A percentile compares a stretch with the other conserved stretches of the same genome.
Conservation (phyloP, 1,284 basidiomycete species). For the Puccinia brachypodii region DNA sequence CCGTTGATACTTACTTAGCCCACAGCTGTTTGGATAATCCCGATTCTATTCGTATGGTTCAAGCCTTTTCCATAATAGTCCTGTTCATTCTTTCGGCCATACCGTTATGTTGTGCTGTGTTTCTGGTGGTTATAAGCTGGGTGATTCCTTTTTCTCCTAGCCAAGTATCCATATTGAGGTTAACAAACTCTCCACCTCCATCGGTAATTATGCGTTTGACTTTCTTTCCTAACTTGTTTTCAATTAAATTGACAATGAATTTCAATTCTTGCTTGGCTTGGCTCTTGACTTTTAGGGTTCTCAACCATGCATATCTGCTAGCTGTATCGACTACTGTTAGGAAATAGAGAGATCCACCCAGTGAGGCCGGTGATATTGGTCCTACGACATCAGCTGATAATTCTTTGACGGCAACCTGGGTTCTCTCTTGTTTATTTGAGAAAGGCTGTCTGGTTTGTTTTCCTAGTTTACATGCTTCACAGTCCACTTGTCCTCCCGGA, state of each 20-base stretch:
- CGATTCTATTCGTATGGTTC: background rate
- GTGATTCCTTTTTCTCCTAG: slow-evolving; percentile 11
- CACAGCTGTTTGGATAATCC: background rate
- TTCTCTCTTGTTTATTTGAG: background rate
- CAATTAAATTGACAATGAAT: background rate
- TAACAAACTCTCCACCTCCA: slow-evolving; percentile 33
- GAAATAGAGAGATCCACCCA: background rate
- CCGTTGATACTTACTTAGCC: slow-evolving; percentile 21
- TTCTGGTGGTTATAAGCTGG: slow-evolving; percentile 13
- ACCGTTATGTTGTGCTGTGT: slow-evolving; percentile 40
- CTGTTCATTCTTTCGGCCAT: slow-evolving; percentile 21
- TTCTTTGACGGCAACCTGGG: background rate
- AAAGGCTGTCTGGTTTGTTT: slow-evolving; percentile 26
- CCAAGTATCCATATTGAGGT: slow-evolving; percentile 10
- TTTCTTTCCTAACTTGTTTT: background rate
- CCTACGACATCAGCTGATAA: slow-evolving; percentile 12
- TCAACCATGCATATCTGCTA: slow-evolving; percentile 17
- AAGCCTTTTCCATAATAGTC: slow-evolving; percentile 17
- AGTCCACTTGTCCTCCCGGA: background rate
- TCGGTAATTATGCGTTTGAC: slow-evolving; percentile 28
- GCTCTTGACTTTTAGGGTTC: background rate
- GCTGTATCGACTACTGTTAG: slow-evolving; percentile 14
- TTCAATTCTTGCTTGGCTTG: background rate
- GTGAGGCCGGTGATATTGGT: slow-evolving; percentile 9
- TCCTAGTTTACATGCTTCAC: slow-evolving; percentile 29